Evolutionary conservation across 23 red algal species (phyloP), one percentile per base, ranked within the genome.

Genomic region (Gracilaria gracilis): DNA sequence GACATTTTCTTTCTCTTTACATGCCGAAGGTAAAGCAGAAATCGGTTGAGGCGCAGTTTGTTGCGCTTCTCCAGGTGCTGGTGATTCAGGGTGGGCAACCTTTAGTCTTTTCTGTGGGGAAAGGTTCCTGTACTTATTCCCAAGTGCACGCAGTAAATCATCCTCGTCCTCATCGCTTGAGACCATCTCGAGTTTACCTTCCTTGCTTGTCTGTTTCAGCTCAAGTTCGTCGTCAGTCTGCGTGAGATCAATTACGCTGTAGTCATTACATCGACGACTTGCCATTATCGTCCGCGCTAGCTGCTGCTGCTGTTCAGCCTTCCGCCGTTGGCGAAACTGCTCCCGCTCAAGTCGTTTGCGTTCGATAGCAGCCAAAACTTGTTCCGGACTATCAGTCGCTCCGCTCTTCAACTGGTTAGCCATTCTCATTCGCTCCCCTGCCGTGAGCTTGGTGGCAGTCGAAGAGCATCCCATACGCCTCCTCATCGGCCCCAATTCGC

Each of bases 161-260:
- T 77, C 72, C 20, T 77, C 72, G 0, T 77, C 72, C 28, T 77
- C 72, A 51, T 49, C 72, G 12, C 50, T 20, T 77, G 72, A 27
- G 11, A 49, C 72, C 13, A 77, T 7, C 31, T 77, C 72, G 7
- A 34, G 6, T 27, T 46, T 11, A 0, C 50, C 39, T 50, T 77
- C 72, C 20, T 27, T 77, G 23, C 1, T 46, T 6, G 69, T 23
- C 11, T 37, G 20, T 12, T 74, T 74, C 12, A n/a, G 21, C 9
- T 23, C 34, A 44, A 20, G 1, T 40, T 74, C 69, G 8, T 44
- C 21, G 12, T 46, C 34, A 1, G 21, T 51, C 34, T 77, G 72
- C 2, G 72, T 77, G 42, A 77, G 72, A 77, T 77, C 72, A 31
- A 77, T 47, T 2, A 65, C 64, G 16, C 19, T 55, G 42, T 77